Conservation (phyloP, 2,329 filamentous ascomycete species). For the Gaeumannomyces sp. region DNA sequence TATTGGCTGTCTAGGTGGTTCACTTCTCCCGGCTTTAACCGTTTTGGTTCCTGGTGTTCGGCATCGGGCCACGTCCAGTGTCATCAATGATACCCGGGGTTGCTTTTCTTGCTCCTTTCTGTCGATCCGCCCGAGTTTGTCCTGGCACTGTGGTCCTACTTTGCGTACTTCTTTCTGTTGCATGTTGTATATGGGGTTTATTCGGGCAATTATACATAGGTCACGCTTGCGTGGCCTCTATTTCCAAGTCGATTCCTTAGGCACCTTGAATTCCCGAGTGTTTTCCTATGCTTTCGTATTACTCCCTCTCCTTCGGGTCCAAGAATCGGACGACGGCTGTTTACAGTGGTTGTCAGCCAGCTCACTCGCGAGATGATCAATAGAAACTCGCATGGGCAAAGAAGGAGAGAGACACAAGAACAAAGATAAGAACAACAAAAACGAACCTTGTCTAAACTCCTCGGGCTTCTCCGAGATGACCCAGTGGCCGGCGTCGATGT, state of each 20-base stretch:
- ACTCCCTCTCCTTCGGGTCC: constrained; percentile 21
- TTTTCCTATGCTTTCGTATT: too few species aligned
- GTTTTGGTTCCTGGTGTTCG: constrained; percentile 2
- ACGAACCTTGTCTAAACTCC: constrained; percentile 65
- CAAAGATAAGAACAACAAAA: constrained; percentile 6
- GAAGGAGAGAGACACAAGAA: constrained; percentile 11
- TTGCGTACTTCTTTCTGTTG: not conserved
- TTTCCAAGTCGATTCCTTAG: not conserved
- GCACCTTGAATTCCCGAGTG: not conserved
- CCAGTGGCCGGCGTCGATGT: constrained; percentile 81
- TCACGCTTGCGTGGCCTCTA: not conserved
- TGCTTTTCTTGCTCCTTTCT: not conserved
- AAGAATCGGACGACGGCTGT: constrained; percentile 29
- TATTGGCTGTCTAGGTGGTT: too few species aligned
- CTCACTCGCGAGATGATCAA: not conserved
- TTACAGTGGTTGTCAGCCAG: not conserved
- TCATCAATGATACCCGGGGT: constrained; percentile 10
- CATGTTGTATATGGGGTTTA: not conserved
- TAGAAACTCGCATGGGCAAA: constrained; percentile 2
- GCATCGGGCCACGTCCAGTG: not conserved
- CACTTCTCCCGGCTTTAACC: too few species aligned
- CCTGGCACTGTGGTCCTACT: not conserved
- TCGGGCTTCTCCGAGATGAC: constrained; percentile 83
- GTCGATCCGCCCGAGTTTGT: not conserved
- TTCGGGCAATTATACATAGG: not conserved